Evolutionary conservation across 495 filamentous ascomycete species (phyloP).

Genomic region (Mytilinidion resinicola): DNA sequence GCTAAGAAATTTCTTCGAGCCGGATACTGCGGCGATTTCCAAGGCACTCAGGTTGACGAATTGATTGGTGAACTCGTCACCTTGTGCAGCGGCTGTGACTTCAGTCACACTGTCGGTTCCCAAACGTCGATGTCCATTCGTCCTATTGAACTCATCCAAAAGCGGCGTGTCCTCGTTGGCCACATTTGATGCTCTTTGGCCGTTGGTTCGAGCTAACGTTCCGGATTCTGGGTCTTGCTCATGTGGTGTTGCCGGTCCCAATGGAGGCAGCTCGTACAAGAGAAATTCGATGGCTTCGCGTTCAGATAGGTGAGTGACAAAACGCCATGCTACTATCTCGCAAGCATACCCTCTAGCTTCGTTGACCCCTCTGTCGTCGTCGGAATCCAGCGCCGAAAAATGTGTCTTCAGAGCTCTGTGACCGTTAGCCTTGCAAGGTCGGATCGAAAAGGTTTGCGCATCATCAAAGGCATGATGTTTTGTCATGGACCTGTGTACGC

Average conservation of each 20-base stretch:
- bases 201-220: neutral
- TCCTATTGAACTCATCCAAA: conserved; percentile 12
- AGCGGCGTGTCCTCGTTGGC: conserved; percentile 19
- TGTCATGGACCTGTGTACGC: neutral
- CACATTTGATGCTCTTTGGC: neutral
- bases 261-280: conserved; percentile 65
- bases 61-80: conserved; percentile 54
- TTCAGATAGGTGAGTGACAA: conserved; percentile 70
- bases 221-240: conserved; percentile 2
- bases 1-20: conserved; percentile 84
- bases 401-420: conserved; percentile 74
- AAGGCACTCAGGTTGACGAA: conserved; percentile 78
- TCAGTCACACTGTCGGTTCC: conserved; percentile 20
- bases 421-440: neutral
- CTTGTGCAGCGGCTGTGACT: conserved; percentile 32
- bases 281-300: conserved; percentile 77
- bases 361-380: conserved; percentile 64
- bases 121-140: conserved; percentile 27
- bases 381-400: conserved; percentile 32
- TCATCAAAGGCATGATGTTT: neutral
- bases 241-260: neutral
- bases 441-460: neutral
- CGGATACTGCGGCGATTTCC: conserved; percentile 83
- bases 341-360: conserved; percentile 76
- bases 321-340: conserved; percentile 89